phyloP scores from a whole-genome alignment of 371 early-diverging fungal genomes.

The Nematocida sp. region DNA sequence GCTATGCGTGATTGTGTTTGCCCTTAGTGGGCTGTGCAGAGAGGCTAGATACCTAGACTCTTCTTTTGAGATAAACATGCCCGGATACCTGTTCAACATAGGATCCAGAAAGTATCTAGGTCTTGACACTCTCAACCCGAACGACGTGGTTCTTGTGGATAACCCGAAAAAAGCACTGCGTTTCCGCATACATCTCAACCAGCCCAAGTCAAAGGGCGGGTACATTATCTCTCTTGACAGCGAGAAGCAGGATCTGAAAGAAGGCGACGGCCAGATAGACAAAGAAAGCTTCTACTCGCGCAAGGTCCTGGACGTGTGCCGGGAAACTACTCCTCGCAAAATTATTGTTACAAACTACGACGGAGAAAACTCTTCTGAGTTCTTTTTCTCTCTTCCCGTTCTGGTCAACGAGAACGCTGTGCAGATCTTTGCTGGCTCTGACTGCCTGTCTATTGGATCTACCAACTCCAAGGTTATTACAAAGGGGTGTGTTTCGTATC shows the following conservation, averaged over 20 bases:
- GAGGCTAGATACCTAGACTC: slow-evolving; percentile 34
- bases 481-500: neutral
- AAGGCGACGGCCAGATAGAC: neutral
- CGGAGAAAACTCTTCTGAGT: neutral
- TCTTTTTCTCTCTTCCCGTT: slow-evolving; percentile 8
- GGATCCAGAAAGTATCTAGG: slow-evolving; percentile 28
- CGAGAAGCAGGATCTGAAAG: neutral
- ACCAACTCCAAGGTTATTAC: neutral
- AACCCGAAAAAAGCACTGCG: neutral
- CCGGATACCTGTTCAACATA: slow-evolving; percentile 41
- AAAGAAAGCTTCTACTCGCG: neutral
- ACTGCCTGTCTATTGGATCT: neutral
- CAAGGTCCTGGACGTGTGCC: neutral
- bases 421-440: neutral
- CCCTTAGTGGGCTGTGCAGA: neutral
- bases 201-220: neutral
- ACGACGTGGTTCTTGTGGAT: neutral
- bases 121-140: neutral
- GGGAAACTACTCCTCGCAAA: neutral
- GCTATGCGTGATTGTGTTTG: neutral
- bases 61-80: slow-evolving; percentile 29
- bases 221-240: neutral
- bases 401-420: slow-evolving; percentile 28
- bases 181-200: neutral
- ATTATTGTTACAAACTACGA: slow-evolving; percentile 11